These are phyloP conservation scores for Lolium rigidum DNA, from an alignment of 176 grass and related monocot species.

Conservation along the genomic window DNA sequence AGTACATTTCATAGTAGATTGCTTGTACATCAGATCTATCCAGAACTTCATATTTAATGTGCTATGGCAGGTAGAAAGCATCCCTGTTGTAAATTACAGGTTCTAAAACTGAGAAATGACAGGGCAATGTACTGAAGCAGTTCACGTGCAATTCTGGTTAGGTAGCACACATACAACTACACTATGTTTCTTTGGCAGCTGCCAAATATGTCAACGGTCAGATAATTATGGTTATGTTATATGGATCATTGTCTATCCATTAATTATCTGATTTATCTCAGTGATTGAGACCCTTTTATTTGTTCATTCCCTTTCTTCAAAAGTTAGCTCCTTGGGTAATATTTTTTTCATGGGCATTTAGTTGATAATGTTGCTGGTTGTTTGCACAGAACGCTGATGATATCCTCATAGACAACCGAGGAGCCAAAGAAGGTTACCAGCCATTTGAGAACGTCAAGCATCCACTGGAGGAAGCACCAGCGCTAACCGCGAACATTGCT, in stretches of 20 bases:
- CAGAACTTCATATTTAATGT: slow-evolving; percentile 25
- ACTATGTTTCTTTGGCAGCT: background rate
- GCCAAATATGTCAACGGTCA: background rate
- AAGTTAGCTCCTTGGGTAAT: slow-evolving; percentile 17
- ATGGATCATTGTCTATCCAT: background rate
- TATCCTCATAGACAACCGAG: slow-evolving; percentile 61
- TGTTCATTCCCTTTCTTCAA: background rate
- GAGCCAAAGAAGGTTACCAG: slow-evolving; percentile 42
- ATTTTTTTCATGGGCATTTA: slow-evolving; percentile 30
- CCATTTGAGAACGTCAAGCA: slow-evolving; percentile 38
- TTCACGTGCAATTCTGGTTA: slow-evolving; percentile 18
- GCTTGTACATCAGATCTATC: slow-evolving; percentile 27
- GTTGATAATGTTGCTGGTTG: slow-evolving; percentile 18
- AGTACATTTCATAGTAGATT: slow-evolving; percentile 30
- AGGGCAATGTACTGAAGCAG: slow-evolving; percentile 1
- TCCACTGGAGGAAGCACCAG: background rate
- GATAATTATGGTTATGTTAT: slow-evolving; percentile 18
- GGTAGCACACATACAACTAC: background rate
- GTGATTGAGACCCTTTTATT: background rate
- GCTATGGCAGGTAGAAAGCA: slow-evolving; percentile 15
- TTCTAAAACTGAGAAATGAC: slow-evolving; percentile 15
- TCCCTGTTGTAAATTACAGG: slow-evolving; percentile 12
- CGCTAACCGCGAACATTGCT: slow-evolving; percentile 12
- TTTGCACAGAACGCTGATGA: slow-evolving; percentile 51
- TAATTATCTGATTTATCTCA: slow-evolving; percentile 21